Percentiles rank a stretch among this genome's conserved stretches.
phyloP scores from a whole-genome alignment of 495 filamentous ascomycete genomes.

The Cladorrhinum samala region DNA sequence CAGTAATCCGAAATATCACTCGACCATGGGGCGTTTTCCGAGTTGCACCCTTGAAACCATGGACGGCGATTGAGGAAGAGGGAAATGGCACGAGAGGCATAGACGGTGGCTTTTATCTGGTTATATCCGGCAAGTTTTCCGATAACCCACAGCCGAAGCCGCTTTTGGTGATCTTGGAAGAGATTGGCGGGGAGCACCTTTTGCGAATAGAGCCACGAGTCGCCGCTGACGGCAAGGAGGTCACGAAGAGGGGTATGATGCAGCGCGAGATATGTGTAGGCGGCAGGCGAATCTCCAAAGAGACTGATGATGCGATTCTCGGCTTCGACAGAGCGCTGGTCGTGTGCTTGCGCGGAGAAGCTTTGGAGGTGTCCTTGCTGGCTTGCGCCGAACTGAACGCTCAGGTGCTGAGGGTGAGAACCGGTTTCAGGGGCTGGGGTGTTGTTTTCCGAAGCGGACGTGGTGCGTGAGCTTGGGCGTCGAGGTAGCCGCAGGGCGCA shows the following conservation, averaged over 20 bases:
- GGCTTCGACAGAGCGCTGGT: conserved; percentile 14
- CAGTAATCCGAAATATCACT: conserved; percentile 43
- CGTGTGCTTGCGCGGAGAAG: background rate
- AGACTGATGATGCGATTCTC: conserved; percentile 31
- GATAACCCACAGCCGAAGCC: conserved; percentile 32
- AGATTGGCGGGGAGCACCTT: conserved; percentile 32
- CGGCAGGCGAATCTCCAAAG: conserved; percentile 33
- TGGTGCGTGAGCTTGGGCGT: conserved; percentile 7
- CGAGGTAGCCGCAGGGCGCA: conserved; percentile 36
- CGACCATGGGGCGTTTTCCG: conserved; percentile 14
- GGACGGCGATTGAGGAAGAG: conserved; percentile 17
- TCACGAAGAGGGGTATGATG: conserved; percentile 43
- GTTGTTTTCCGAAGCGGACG: conserved; percentile 18
- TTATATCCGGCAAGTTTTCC: conserved; percentile 10
- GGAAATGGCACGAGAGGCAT: conserved; percentile 29
- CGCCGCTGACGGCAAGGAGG: conserved; percentile 42
- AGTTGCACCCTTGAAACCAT: conserved; percentile 8
- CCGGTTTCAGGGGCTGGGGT: conserved; percentile 27
- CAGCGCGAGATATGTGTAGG: conserved; percentile 43
- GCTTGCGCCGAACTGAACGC: conserved; percentile 7
- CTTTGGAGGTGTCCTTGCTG: conserved; percentile 14
- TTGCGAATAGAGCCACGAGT: conserved; percentile 43
- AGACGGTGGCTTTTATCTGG: conserved; percentile 23
- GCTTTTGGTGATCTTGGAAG: conserved; percentile 34
- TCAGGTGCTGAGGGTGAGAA: conserved; percentile 17